phyloP scores from a whole-genome alignment of 768 basidiomycete species.

The Phaffia tasmanica region DNA sequence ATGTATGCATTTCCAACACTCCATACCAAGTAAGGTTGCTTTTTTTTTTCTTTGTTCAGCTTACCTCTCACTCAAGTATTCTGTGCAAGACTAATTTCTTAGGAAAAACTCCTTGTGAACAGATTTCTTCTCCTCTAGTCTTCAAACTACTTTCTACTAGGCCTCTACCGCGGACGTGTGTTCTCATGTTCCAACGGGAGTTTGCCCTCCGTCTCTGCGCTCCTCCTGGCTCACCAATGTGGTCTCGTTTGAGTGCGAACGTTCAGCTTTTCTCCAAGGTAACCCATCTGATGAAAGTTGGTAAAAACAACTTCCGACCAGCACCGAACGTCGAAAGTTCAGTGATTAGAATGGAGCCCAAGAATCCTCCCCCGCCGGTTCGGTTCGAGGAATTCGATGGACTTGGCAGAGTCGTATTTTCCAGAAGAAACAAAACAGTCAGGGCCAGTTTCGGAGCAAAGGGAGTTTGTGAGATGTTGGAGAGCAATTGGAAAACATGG shows the following conservation, averaged over 20 bases:
- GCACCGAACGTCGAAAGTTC: constrained; percentile 88
- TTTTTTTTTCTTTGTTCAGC: neutral
- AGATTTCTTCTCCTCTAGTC: constrained; percentile 91
- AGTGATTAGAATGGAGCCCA: constrained; percentile 79
- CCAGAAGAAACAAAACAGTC: constrained; percentile 76
- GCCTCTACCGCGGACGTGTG: constrained; percentile 81
- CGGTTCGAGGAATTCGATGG: constrained; percentile 98
- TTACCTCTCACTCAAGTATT: neutral
- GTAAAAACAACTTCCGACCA: constrained; percentile 92
- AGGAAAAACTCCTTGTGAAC: neutral
- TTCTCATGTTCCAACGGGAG: constrained; percentile 99
- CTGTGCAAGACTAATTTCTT: constrained; percentile 9
- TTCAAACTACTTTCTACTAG: constrained; percentile 95
- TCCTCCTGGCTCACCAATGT: constrained; percentile 65
- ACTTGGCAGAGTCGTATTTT: constrained; percentile 78
- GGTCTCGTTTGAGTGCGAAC: constrained; percentile 91
- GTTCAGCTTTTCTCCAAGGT: constrained; percentile 96
- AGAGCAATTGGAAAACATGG: constrained; percentile 88
- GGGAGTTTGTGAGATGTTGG: constrained; percentile 87
- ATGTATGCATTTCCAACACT: constrained; percentile 98
- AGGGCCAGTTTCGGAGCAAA: constrained; percentile 79
- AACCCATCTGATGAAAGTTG: constrained; percentile 89
- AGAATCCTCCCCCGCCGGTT: constrained; percentile 89
- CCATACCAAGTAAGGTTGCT: constrained; percentile 66
- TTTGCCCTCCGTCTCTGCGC: constrained; percentile 89